Conservation (phyloP, 2,329 filamentous ascomycete genomes). For the Alternaria angustiovoidea region DNA sequence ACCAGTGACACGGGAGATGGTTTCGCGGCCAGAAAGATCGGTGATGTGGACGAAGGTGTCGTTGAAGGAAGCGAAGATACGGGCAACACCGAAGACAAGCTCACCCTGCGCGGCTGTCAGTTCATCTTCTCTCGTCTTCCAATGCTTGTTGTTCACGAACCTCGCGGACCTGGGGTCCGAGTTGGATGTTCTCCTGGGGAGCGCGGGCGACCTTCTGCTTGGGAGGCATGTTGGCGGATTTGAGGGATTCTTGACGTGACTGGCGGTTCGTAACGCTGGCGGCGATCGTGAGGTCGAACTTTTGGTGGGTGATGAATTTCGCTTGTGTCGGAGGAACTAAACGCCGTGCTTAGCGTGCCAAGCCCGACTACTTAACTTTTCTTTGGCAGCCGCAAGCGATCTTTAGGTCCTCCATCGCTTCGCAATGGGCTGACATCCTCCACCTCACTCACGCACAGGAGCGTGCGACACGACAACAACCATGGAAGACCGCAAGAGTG, state of each 20-base stretch:
- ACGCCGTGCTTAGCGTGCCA: conserved; percentile 25
- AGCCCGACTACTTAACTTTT: conserved; percentile 27
- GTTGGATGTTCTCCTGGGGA: conserved; percentile 87
- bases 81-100: conserved; percentile 97
- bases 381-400: conserved; percentile 20
- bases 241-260: conserved; percentile 32
- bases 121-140: conserved; percentile 19
- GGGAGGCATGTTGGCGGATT: conserved; percentile 75
- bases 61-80: conserved; percentile 88
- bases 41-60: conserved; percentile 88
- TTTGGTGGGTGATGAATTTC: conserved; percentile 25
- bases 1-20: conserved; percentile 99
- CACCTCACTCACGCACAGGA: conserved; percentile 31
- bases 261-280: conserved; percentile 39
- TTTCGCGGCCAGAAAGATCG: conserved; percentile 98
- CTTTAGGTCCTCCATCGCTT: conserved; percentile 19
- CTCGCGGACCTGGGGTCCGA: conserved; percentile 96
- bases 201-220: conserved; percentile 83
- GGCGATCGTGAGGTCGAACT: conserved; percentile 31
- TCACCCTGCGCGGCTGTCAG: conserved; percentile 68
- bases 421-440: conserved; percentile 42
- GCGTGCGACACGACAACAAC: conserved; percentile 40
- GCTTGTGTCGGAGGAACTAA: conserved; percentile 25
- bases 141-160: conserved; percentile 52
- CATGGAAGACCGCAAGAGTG: conserved; percentile 71